A percentile compares a stretch with the other conserved stretches of the same genome.
Conservation (phyloP, 2,329 filamentous ascomycete species). For the Fusarium proliferatum region DNA sequence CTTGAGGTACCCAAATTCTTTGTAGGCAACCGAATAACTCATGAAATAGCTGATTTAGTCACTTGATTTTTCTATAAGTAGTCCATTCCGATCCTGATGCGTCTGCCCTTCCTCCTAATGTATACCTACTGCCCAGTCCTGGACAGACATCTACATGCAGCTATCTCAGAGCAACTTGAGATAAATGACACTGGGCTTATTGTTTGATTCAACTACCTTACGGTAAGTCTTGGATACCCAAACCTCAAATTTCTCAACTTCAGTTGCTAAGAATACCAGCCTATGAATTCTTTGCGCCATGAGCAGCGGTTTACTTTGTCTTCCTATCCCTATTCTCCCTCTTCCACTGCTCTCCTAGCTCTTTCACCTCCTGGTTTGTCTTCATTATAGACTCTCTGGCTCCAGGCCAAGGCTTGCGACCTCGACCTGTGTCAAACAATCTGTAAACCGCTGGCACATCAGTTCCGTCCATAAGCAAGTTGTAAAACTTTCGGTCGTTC, state of each 20-base stretch:
- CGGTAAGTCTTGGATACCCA: not conserved
- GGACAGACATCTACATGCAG: not conserved
- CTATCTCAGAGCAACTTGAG: not conserved
- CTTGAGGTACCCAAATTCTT: not conserved
- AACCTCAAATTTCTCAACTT: not conserved
- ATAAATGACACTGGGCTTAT: not conserved
- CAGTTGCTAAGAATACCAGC: not conserved
- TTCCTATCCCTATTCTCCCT: slow-evolving; percentile 36
- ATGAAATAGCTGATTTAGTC: not conserved
- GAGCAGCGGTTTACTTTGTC: slow-evolving; percentile 11
- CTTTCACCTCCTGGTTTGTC: slow-evolving; percentile 40
- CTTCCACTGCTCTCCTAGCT: slow-evolving; percentile 38
- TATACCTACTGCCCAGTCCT: not conserved
- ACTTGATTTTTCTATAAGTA: not conserved
- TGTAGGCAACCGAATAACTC: not conserved
- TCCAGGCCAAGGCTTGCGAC: slow-evolving; percentile 54
- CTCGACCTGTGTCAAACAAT: slow-evolving; percentile 54
- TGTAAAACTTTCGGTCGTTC: slow-evolving; percentile 54
- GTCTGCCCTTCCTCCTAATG: not conserved
- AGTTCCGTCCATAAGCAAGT: slow-evolving; percentile 52
- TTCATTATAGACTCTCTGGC: slow-evolving; percentile 49
- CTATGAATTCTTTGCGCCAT: not conserved
- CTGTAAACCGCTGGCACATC: slow-evolving; percentile 55
- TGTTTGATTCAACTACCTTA: not conserved
- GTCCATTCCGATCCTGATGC: not conserved